Evolutionary conservation across 345 rosid genomes (phyloP), one percentile per base, ranked within the genome.

Genomic region (Camelina laxa): DNA sequence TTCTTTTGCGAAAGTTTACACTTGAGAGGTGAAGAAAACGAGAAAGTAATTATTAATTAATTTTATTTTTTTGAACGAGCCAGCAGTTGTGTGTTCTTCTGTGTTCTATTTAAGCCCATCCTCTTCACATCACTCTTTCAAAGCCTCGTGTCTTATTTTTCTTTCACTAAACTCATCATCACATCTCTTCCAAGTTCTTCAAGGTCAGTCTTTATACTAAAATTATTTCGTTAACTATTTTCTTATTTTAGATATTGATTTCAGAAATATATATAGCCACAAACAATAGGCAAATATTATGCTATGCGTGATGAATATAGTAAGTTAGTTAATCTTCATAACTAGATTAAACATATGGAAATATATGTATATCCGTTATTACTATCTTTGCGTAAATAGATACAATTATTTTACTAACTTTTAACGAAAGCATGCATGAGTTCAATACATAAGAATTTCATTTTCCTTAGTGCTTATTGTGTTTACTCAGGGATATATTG

Each of bases 1-100:
- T 78, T 67, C 77, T 84, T 76, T 78, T 85, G 78, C 85, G 80
- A 76, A 80, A 88, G 88, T 69, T 75, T 75, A 72, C 69, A 76
- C 42, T 33, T 65, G 69, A 75, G 69, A 75, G 84, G 83, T 80
- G 84, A 83, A 76, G 83, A 82, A 82, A 71, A 83, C 87, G 84
- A 85, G 84, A 88, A 87, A 77, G 72, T 64, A 67, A 19, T 15
- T 42, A 14, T 47, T 19, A 24, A 13, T 38, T 67, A 75, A 73
- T 44, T 72, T 56, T 0, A 6, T 56, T 5, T 48, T 21, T 38
- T 6, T n/a, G 39, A 66, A 72, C 33, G 35, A 76, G 83, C 84
- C 75, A 85, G 83, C 82, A 74, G 77, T 75, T 9, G 30, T 38
- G 39, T 77, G 65, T 79, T 82, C 81, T 35, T 61, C 68, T 75